Evolutionary conservation across 2,329 filamentous ascomycete genomes (phyloP), one percentile per base, ranked within the genome.

Genomic region (Pleoardoris graminearum): DNA sequence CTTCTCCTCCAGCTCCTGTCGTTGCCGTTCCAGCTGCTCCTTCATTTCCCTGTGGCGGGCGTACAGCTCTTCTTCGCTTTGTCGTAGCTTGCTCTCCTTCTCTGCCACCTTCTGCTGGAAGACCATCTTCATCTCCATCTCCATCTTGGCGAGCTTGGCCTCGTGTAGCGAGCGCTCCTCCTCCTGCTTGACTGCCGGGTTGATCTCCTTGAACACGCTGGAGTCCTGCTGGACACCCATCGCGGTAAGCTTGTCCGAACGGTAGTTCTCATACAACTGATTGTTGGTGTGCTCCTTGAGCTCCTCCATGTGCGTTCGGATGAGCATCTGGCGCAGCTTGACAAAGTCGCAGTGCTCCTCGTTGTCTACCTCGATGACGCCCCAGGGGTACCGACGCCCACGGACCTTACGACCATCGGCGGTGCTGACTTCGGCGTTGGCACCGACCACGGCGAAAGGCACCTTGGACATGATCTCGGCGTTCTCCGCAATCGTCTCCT

Each of bases 251-350:
- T 99, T 99, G 81, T 97, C 94, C 71, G 93, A 97, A 79, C 94
- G 89, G 88, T 99, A 99, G 85, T 97, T 97, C 83, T 99, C 94
- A 81, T 99, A 99, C 69, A 99, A 82, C 63, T 83, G 85, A 81
- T 99, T 99, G 87, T 97, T 99, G 77, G 94, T 99, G 82, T 99
- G 91, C 82, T 99, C 94, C 87, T 99, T 99, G 81, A 99, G 91
- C 81, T 99, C 94, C 77, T 99, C 94, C 94, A 99, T 99, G 84
- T 99, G 94, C 51, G 94, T 99, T 76, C 94, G 90, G 81, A 99
- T 97, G 65, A 99, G 86, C 94, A 99, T 99, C 79, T 99, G 94
- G 77, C 94, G 91, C 57, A 99, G 87, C 86, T 99, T 99, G 79
- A 97, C 94, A 65, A 99, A 99, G 80, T 99, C 94, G 73, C 94